Conservation (phyloP, 306 rosid genomes). For the Sicyos baderoa region DNA sequence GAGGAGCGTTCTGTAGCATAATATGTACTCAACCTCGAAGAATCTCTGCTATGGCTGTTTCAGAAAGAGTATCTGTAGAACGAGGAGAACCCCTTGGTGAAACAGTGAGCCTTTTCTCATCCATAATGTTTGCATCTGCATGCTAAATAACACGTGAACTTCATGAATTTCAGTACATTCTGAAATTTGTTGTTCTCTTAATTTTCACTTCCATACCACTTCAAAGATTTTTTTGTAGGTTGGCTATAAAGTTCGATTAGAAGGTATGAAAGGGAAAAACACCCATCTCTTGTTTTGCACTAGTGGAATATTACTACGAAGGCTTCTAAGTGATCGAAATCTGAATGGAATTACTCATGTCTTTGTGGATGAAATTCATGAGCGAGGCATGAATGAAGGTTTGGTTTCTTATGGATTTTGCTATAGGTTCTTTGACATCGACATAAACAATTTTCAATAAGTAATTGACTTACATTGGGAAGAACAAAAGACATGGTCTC, state of each 20-base stretch:
- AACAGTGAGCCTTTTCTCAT: constrained; percentile 36
- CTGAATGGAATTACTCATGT: constrained; percentile 50
- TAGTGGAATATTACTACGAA: constrained; percentile 53
- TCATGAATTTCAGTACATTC: constrained; percentile 18
- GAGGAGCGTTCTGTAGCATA: constrained; percentile 53
- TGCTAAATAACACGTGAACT: constrained; percentile 20
- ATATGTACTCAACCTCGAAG: constrained; percentile 54
- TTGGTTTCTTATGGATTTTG: background rate
- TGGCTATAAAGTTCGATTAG: constrained; percentile 55
- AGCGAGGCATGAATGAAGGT: constrained; percentile 66
- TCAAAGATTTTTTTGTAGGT: constrained; percentile 68
- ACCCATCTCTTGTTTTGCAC: constrained; percentile 54
- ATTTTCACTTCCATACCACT: constrained; percentile 61
- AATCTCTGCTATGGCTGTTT: constrained; percentile 51
- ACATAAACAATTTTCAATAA: background rate
- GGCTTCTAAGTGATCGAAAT: constrained; percentile 48
- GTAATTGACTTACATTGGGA: background rate
- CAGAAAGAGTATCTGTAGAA: constrained; percentile 51
- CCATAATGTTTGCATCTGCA: constrained; percentile 14
- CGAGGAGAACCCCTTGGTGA: constrained; percentile 54
- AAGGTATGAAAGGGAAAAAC: constrained; percentile 53
- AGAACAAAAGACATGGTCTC: background rate
- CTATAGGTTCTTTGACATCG: background rate
- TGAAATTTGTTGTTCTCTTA: constrained; percentile 38
- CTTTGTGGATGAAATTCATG: constrained; percentile 58